Conservation (phyloP, 2,329 filamentous ascomycete genomes). For the Verticillium nubilum region DNA sequence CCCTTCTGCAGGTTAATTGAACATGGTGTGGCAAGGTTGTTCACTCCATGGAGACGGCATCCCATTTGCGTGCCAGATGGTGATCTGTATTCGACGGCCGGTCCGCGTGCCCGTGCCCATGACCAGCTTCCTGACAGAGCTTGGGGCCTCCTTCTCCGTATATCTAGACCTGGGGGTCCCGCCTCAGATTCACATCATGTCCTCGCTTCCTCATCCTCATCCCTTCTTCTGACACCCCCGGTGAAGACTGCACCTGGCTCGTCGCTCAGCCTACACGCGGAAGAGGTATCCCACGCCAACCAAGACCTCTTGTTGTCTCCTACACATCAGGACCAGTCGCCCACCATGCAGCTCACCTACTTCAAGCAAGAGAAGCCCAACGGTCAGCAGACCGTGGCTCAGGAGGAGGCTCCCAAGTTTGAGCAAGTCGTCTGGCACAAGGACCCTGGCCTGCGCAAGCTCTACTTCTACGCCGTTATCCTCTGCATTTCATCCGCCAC, state of each 20-base stretch:
- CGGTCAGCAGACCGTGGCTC: slow-evolving; percentile 19
- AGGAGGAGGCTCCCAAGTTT: slow-evolving; percentile 44
- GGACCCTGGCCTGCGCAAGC: slow-evolving; percentile 49
- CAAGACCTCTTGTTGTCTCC: neutral
- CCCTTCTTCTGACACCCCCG: neutral
- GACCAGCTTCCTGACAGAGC: neutral
- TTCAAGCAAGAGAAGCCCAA: slow-evolving; percentile 8
- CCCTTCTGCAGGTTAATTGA: neutral
- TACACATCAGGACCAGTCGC: neutral
- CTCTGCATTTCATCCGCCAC: slow-evolving; percentile 51
- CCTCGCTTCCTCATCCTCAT: slow-evolving; percentile 1
- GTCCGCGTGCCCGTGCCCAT: neutral
- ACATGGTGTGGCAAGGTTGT: neutral
- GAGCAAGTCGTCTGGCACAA: slow-evolving; percentile 46
- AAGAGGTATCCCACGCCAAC: neutral
- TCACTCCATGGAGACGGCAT: neutral
- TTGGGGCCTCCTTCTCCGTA: neutral
- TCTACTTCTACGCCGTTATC: slow-evolving; percentile 47
- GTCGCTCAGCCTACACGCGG: neutral
- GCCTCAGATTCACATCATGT: neutral
- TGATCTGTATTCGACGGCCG: neutral
- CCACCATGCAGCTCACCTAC: neutral
- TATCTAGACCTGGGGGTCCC: slow-evolving; percentile 1
- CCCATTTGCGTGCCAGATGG: neutral
- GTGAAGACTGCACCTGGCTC: neutral